These are phyloP conservation scores for Hypoxylon crocopeplum DNA, from an alignment of 495 filamentous ascomycete genomes.

Conservation along the genomic window DNA sequence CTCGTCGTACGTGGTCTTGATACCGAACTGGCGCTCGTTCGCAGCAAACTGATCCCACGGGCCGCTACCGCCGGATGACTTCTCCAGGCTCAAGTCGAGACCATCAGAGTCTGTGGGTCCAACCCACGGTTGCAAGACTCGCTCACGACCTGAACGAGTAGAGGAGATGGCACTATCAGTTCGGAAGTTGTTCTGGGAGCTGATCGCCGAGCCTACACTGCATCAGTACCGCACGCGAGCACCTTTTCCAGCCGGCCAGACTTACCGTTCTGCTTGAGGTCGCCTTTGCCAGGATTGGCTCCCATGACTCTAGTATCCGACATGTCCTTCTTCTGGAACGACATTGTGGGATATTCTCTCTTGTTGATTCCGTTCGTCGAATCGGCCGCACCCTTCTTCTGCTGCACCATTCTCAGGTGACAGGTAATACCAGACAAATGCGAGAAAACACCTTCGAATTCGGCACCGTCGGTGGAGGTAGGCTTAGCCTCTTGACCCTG, in stretches of 20 bases:
- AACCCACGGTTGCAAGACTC: conserved; percentile 85
- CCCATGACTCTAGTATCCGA: conserved; percentile 68
- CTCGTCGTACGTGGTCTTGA: conserved; percentile 89
- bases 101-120: conserved; percentile 65
- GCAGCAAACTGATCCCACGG: conserved; percentile 93
- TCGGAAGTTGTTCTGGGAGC: conserved; percentile 64
- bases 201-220: conserved; percentile 44
- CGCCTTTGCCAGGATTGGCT: conserved; percentile 47
- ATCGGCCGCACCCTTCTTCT: conserved; percentile 57
- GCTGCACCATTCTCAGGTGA: conserved; percentile 83
- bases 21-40: conserved; percentile 86
- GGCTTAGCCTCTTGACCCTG: conserved; percentile 74
- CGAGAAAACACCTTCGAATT: conserved; percentile 75
- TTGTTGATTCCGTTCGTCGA: conserved; percentile 51
- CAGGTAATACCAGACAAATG: conserved; percentile 68
- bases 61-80: conserved; percentile 47
- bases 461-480: conserved; percentile 72
- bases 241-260: background rate
- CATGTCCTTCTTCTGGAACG: conserved; percentile 80
- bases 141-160: conserved; percentile 69
- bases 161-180: conserved; percentile 91
- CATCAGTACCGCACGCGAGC: conserved; percentile 9
- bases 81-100: conserved; percentile 74
- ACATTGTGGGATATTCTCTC: conserved; percentile 66
- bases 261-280: conserved; percentile 76